phyloP scores from a whole-genome alignment of 352 stramenopile species.

The Pythium insidiosum region DNA sequence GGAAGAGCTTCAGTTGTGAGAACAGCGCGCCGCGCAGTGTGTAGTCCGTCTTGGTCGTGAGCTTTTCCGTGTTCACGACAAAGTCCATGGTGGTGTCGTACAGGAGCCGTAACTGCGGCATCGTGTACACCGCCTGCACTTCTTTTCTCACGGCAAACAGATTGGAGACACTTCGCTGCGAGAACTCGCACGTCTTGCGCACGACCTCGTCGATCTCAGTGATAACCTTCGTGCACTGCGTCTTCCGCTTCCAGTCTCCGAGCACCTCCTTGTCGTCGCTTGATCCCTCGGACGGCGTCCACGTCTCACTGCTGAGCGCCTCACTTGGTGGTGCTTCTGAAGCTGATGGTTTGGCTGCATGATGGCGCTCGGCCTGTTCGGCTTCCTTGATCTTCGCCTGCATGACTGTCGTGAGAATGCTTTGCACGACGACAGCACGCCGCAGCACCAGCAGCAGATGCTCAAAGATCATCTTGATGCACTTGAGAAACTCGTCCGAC shows the following conservation, averaged over 20 bases:
- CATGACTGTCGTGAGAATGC: conserved; percentile 62
- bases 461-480: conserved; percentile 87
- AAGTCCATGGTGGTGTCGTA: conserved; percentile 93
- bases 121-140: conserved; percentile 79
- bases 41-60: conserved; percentile 88
- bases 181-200: conserved; percentile 82
- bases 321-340: neutral
- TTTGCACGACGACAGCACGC: conserved; percentile 69
- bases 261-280: conserved; percentile 42
- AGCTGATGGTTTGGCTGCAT: neutral
- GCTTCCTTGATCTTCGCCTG: conserved; percentile 60
- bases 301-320: conserved; percentile 7
- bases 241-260: conserved; percentile 75
- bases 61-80: conserved; percentile 87
- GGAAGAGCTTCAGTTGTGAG: conserved; percentile 91
- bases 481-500: conserved; percentile 83
- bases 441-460: conserved; percentile 78
- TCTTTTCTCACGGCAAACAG: conserved; percentile 84
- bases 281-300: conserved; percentile 31
- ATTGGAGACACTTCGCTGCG: conserved; percentile 80
- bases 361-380: conserved; percentile 10
- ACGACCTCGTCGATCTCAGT: conserved; percentile 81
- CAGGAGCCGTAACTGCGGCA: conserved; percentile 91
- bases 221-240: conserved; percentile 60
- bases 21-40: conserved; percentile 90